Conservation (phyloP, 768 basidiomycete species). For the Leucocoprinus leucothites region DNA sequence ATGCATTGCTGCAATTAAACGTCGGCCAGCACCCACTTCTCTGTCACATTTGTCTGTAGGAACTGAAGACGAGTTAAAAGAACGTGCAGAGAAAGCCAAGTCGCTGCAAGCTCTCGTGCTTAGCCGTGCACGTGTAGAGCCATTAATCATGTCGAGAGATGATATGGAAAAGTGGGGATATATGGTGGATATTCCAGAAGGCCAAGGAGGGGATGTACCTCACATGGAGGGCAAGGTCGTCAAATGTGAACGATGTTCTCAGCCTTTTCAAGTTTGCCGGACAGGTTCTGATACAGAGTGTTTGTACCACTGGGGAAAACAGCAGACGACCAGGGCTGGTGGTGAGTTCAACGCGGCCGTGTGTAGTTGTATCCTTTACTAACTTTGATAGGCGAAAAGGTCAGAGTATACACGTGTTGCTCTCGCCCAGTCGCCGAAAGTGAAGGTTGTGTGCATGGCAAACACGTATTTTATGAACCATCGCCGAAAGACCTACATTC, state of each 20-base stretch:
- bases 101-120: slow-evolving; percentile 9
- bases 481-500: slow-evolving; percentile 62
- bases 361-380: slow-evolving; percentile 5
- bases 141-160: slow-evolving; percentile 54
- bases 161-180: slow-evolving; percentile 70
- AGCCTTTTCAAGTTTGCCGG: slow-evolving; percentile 65
- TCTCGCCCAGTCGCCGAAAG: slow-evolving; percentile 52
- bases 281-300: slow-evolving; percentile 61
- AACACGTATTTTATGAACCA: slow-evolving; percentile 89
- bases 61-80: slow-evolving; percentile 60
- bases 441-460: slow-evolving; percentile 73
- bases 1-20: slow-evolving; percentile 47
- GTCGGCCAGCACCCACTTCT: slow-evolving; percentile 51
- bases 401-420: slow-evolving; percentile 78
- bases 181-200: slow-evolving; percentile 62
- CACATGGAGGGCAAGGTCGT: slow-evolving; percentile 56
- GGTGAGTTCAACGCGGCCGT: slow-evolving; percentile 41
- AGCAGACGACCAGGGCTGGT: slow-evolving; percentile 55
- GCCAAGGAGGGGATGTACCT: slow-evolving; percentile 61
- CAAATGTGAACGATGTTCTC: slow-evolving; percentile 79
- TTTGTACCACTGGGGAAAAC: slow-evolving; percentile 79
- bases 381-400: slow-evolving; percentile 56
- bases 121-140: slow-evolving; percentile 39
- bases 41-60: slow-evolving; percentile 72
- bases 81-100: slow-evolving; percentile 43